Evolutionary conservation across 2,329 filamentous ascomycete genomes (phyloP), one percentile per base, ranked within the genome.

Genomic region (Botrytis cinerea): DNA sequence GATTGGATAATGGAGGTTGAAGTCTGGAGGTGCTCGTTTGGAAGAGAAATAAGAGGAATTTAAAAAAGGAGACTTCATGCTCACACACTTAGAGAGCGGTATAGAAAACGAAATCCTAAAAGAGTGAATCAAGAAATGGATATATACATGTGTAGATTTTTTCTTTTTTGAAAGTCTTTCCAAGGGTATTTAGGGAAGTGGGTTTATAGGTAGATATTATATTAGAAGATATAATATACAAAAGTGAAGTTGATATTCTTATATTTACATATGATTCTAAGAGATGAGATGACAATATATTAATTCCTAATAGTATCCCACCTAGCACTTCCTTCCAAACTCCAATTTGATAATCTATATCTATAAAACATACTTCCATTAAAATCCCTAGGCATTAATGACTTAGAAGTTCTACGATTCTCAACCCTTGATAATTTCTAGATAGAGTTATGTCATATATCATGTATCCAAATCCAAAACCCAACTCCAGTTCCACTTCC

Each of bases 331-430:
- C 14, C 6, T 8, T 28, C n/a, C 28, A 57, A 8, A 57, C 51
- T 9, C 5, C 12, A n/a, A 16, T n/a, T n/a, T 5, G 2, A 57
- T 18, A 6, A 57, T 54, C 12, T 28, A 16, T 16, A n/a, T 54
- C 14, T 8, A 16, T 6, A 54, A 54, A 3, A 3, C 6, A 18
- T 0, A 28, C 6, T 0, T 16, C 14, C 51, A 18, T 5, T 6
- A 12, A 4, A n/a, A 54, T 54, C 0, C 51, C 6, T 28, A 32
- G 28, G 9, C 1, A 38, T 38, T 14, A 28, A 8, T 57, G 1
- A 28, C 14, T 14, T 14, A 32, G 14, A 32, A 32, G 3, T 9
- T 28, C 14, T 8, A 32, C 9, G 2, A 28, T 3, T 18, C 4
- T 14, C 12, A 3, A 54, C 4, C n/a, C 25, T 54, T 5, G n/a